Base-by-base conservation (phyloP, 1,284 basidiomycete species). In the Boletus hoseneyae region DNA sequence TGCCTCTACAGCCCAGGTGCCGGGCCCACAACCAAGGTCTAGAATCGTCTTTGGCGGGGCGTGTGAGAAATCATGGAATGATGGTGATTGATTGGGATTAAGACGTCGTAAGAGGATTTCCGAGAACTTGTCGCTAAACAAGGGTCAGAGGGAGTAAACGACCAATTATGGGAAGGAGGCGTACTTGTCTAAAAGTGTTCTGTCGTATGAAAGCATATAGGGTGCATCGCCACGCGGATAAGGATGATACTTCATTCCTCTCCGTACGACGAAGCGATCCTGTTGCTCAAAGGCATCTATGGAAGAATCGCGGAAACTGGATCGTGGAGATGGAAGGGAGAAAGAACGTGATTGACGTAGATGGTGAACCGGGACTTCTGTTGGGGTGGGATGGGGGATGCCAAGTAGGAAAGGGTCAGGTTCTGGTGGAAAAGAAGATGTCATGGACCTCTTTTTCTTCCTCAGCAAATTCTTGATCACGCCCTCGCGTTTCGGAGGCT, bases 21-120 rank as follows among this genome's bases (percentile, higher is more conserved):
- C 86, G 46, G 75, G 60, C 5, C 87, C 87, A 65, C 85, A 88
- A 6, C 87, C 87, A 15, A 90, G 68, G 59, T 89, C 87, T 10
- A 90, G 74, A 25, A 84, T 79, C n/a, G 69, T 67, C 2, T 63
- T 56, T 1, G 85, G 85, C 2, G 73, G 72, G 23, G 69, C 71
- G 37, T 73, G 71, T n/a, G 71, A 68, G 55, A 77, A 82, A 54
- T 79, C 68, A 48, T 78, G 73, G 57, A 89, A 88, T 5, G 77
- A 77, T 0, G 84, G 85, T 0, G 72, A 73, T 9, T 72, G 70
- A 8, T 67, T 71, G 3, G 71, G 64, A 45, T 73, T 78, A 23
- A 86, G 67, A 29, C 76, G 76, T 35, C 71, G 73, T 23, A 85
- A 56, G 6, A 88, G 67, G 10, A 73, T 60, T 54, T 80, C 70